Evolutionary conservation across 306 rosid species (phyloP), one percentile per base, ranked within the genome.

Genomic region (Lablab purpureus): DNA sequence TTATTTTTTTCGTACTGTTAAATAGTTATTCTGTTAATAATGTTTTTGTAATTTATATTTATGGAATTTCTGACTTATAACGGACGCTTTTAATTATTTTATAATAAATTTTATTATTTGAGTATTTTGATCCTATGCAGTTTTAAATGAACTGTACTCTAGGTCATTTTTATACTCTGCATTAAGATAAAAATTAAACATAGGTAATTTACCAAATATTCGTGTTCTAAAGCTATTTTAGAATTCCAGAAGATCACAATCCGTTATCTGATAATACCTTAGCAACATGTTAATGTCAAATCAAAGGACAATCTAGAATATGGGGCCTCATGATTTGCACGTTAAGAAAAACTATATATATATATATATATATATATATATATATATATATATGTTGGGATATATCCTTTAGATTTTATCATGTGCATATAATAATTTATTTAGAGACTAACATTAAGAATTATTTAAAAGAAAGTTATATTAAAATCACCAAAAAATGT

Each of bases 261-360:
- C 25, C 69, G 15, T 45, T 68, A 68, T 68, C n/a, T 25, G 36
- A 47, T 70, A 27, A 50, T 28, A 46, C 18, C 46, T 45, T 25
- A 17, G 40, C 8, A 69, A 27, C 27, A 0, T 27, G 45, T 67
- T 49, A 47, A 27, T 0, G 56, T 49, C 43, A 47, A 67, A 67
- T 67, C 36, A 43, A 67, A 43, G 40, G 40, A 23, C 21, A 67
- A 7, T 13, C 73, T 43, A 67, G 22, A 68, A 45, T 46, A 46
- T 4, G 6, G 18, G 21, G 17, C 28, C 22, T 66, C 12, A 6
- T 64, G 21, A 4, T 66, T 37, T 66, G 30, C 1, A 62, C 6
- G 23, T 14, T 28, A 60, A n/a, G n/a, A n/a, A n/a, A n/a, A n/a
- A n/a, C n/a, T n/a, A n/a, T n/a, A n/a, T n/a, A n/a, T n/a, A n/a